Percentiles rank a stretch among this genome's conserved stretches.
phyloP scores from a whole-genome alignment of 345 rosid genomes.

The Cardamine resedifolia region DNA sequence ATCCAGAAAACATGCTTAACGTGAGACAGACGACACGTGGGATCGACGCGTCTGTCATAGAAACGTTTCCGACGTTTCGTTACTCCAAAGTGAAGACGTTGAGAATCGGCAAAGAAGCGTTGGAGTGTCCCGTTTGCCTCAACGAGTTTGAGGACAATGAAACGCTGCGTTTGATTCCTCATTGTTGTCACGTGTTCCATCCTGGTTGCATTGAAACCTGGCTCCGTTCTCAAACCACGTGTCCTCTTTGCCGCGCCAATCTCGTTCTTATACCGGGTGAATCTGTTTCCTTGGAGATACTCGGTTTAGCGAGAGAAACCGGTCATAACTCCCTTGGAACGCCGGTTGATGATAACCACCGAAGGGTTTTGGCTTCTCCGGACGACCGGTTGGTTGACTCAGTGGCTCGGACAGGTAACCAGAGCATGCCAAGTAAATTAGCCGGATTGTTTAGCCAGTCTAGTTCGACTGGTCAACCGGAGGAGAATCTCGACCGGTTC shows the following conservation, averaged over 20 bases:
- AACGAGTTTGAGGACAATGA: conserved; percentile 78
- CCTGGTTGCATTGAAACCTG: conserved; percentile 74
- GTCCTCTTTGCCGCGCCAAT: conserved; percentile 84
- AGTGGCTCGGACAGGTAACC: conserved; percentile 27
- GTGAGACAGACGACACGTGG: conserved; percentile 45
- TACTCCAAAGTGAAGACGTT: conserved; percentile 69
- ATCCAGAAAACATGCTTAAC: conserved; percentile 38
- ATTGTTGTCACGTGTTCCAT: conserved; percentile 82
- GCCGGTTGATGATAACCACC: conserved; percentile 16
- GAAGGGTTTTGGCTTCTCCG: conserved; percentile 26
- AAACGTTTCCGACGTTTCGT: conserved; percentile 64
- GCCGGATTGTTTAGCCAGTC: conserved; percentile 50
- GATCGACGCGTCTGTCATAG: conserved; percentile 54
- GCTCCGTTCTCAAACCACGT: conserved; percentile 64
- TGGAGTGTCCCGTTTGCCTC: conserved; percentile 87
- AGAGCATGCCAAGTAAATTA: conserved; percentile 43
- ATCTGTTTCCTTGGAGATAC: conserved; percentile 21
- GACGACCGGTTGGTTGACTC: conserved; percentile 38
- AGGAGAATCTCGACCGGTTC: conserved; percentile 61
- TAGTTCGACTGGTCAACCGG: conserved; percentile 53
- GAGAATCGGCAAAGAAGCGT: conserved; percentile 54
- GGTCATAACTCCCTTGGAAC: conserved; percentile 26
- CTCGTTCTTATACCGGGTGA: conserved; percentile 62
- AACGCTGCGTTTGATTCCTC: conserved; percentile 80
- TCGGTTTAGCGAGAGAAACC: conserved; percentile 30